Conservation (phyloP, 2,329 filamentous ascomycete species). For the Claviceps paspali region DNA sequence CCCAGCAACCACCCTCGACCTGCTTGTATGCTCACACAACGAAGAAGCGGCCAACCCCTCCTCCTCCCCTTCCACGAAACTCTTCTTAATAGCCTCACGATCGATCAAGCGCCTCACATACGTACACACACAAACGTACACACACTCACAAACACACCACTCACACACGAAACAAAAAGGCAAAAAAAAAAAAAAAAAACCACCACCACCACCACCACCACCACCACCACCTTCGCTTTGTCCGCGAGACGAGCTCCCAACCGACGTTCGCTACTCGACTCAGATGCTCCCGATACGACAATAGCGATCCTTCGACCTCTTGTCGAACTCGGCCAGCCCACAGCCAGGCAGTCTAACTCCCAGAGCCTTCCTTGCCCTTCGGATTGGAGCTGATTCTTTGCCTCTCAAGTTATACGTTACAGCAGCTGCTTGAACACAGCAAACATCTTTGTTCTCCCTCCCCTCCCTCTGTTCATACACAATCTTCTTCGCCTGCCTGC, state of each 20-base stretch:
- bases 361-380: no score
- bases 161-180: no score
- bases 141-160: no score
- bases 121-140: no score
- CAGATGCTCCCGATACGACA: constrained; percentile 19
- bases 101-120: no score
- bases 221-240: neutral
- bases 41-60: constrained; percentile 5
- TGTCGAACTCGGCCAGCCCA: constrained; percentile 3
- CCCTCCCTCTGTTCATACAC: neutral
- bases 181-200: no score
- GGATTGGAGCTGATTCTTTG: constrained; percentile 4
- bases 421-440: neutral
- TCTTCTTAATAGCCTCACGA: neutral
- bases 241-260: constrained; percentile 3
- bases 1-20: constrained; percentile 1
- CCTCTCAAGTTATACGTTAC: neutral
- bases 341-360: no score
- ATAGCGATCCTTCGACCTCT: constrained; percentile 16
- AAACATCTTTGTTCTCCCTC: neutral
- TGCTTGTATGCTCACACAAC: constrained; percentile 4
- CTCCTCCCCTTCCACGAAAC: neutral
- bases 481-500: constrained; percentile 8
- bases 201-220: no score
- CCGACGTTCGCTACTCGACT: constrained; percentile 8